phyloP scores from a whole-genome alignment of 441 rosid genomes.

The Eugenia klotzschiana region DNA sequence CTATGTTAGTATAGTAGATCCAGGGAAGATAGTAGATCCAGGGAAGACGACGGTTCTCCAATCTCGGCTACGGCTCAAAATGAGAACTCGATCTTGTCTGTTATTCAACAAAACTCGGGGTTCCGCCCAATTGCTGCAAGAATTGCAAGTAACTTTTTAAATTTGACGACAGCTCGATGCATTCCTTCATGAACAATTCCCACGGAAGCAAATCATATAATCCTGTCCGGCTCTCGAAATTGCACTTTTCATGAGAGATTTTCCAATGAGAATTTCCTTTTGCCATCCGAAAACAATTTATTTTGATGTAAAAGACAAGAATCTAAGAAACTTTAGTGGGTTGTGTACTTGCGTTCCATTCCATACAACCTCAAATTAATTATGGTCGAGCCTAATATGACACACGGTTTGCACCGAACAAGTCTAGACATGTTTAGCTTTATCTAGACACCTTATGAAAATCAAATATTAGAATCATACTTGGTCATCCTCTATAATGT shows the following conservation, averaged over 20 bases:
- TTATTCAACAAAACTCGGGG: background rate
- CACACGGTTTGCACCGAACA: background rate
- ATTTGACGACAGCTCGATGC: background rate
- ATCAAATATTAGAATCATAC: background rate
- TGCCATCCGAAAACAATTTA: background rate
- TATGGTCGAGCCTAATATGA: background rate
- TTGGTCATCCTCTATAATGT: background rate
- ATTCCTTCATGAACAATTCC: background rate
- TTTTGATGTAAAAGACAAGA: background rate
- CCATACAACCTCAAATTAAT: background rate
- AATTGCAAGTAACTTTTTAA: background rate
- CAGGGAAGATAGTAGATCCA: background rate
- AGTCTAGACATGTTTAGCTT: too few species aligned
- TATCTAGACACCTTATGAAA: background rate
- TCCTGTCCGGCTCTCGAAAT: too few species aligned
- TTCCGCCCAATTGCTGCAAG: background rate
- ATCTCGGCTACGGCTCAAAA: background rate
- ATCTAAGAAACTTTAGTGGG: background rate
- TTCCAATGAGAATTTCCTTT: too few species aligned
- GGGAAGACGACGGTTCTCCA: background rate
- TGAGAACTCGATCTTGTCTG: background rate
- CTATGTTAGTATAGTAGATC: background rate
- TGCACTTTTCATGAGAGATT: background rate
- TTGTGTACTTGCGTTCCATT: background rate
- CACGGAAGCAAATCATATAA: too few species aligned